Conservation (phyloP, 352 stramenopile species). For the Lagenidium giganteum region DNA sequence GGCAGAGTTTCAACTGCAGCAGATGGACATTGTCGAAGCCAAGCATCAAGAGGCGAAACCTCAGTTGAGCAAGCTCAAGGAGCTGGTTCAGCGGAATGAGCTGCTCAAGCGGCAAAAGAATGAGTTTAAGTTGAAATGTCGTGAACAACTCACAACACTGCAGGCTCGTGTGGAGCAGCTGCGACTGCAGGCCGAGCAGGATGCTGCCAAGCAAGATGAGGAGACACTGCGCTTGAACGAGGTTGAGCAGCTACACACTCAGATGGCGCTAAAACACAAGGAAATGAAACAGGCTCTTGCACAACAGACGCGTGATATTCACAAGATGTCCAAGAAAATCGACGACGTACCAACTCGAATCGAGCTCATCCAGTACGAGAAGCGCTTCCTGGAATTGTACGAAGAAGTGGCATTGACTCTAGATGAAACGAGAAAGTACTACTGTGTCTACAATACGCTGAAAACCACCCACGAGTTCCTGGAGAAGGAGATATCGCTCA, state of each 20-base stretch:
- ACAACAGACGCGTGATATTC: constrained; percentile 50
- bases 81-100: constrained; percentile 46
- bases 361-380: constrained; percentile 90
- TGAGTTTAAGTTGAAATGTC: constrained; percentile 37
- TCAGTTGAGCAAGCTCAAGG: constrained; percentile 21
- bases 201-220: constrained; percentile 33
- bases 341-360: constrained; percentile 82
- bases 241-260: constrained; percentile 63
- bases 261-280: constrained; percentile 64
- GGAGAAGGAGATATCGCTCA: constrained; percentile 82
- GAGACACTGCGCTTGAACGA: constrained; percentile 37
- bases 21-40: constrained; percentile 28
- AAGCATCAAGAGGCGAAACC: constrained; percentile 20
- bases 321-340: constrained; percentile 59
- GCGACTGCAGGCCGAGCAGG: constrained; percentile 24
- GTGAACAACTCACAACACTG: constrained; percentile 30
- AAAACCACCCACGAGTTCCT: constrained; percentile 78
- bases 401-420: constrained; percentile 84
- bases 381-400: constrained; percentile 85
- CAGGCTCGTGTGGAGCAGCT: constrained; percentile 35
- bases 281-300: constrained; percentile 56
- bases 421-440: constrained; percentile 89
- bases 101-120: constrained; percentile 44
- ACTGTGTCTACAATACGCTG: constrained; percentile 83
- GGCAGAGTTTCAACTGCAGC: constrained; percentile 32